Evolutionary conservation across 371 early-diverging fungal species (phyloP).

Genomic region (Syncephalis plumigaleata): DNA sequence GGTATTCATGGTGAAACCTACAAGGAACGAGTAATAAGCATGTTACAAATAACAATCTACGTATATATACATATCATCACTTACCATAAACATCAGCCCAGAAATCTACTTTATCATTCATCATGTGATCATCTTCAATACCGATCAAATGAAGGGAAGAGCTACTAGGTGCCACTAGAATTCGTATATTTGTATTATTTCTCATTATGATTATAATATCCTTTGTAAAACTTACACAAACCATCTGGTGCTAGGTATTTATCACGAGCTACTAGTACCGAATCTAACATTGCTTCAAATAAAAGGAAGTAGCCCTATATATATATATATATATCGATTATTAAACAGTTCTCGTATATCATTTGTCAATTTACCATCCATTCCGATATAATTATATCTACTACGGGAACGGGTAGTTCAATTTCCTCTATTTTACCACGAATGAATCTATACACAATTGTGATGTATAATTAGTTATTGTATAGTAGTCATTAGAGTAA

Average conservation of each 20-base stretch:
- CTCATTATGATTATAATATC: no score
- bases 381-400: constrained; percentile 78
- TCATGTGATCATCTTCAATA: constrained; percentile 61
- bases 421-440: constrained; percentile 79
- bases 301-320: constrained; percentile 56
- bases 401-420: constrained; percentile 49
- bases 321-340: neutral
- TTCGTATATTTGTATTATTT: neutral
- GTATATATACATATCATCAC: neutral
- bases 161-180: constrained; percentile 49
- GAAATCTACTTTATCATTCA: constrained; percentile 54
- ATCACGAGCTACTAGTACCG: constrained; percentile 71
- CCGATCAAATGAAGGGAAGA: constrained; percentile 58
- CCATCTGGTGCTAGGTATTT: constrained; percentile 51
- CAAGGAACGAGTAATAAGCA: neutral
- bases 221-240: constrained; percentile 19
- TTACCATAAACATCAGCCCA: constrained; percentile 77
- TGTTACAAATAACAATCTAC: neutral
- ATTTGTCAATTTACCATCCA: constrained; percentile 56
- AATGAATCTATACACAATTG: constrained; percentile 18
- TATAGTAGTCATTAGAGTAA: no score
- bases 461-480: neutral
- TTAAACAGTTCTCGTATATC: no score
- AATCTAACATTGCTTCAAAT: constrained; percentile 82
- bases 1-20: constrained; percentile 60